These are phyloP conservation scores for Stylonectria norvegica DNA, from an alignment of 2,329 filamentous ascomycete species.

Conservation along the genomic window DNA sequence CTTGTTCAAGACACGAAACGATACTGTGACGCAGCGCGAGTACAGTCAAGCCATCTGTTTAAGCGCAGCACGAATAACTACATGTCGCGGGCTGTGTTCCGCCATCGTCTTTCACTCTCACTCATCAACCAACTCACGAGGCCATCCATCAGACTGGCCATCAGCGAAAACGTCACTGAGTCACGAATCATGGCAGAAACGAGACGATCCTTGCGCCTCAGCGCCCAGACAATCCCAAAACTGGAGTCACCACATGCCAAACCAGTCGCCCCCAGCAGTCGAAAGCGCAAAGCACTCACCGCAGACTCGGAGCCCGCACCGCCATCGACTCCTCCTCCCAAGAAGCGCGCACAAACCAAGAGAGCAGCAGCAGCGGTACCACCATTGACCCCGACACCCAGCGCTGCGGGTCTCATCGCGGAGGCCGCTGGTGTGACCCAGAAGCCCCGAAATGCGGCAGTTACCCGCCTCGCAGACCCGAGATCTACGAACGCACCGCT, in stretches of 20 bases:
- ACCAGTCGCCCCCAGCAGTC: conserved; percentile 17
- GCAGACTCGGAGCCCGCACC: conserved; percentile 19
- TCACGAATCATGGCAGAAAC: conserved; percentile 30
- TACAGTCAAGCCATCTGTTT: too few relatives aligned
- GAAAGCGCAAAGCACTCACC: conserved; percentile 35
- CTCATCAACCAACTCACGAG: conserved; percentile 10
- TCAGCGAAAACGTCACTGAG: conserved; percentile 9
- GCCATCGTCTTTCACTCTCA: conserved; percentile 2
- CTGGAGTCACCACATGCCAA: conserved; percentile 15
- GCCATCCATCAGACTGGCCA: not conserved
- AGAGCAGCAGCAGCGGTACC: conserved; percentile 25
- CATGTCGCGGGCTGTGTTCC: too few relatives aligned
- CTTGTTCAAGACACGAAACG: too few relatives aligned
- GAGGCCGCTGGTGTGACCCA: conserved; percentile 28
- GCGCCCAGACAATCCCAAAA: conserved; percentile 19
- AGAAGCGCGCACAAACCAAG: conserved; percentile 27
- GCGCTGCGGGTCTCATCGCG: conserved; percentile 39
- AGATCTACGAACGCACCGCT: conserved; percentile 66
- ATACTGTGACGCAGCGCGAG: too few relatives aligned
- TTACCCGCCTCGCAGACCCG: conserved; percentile 59
- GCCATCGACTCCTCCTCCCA: conserved; percentile 32
- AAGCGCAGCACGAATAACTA: too few relatives aligned
- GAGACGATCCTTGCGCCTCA: conserved; percentile 42
- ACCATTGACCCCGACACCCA: conserved; percentile 48
- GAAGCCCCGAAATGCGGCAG: conserved; percentile 40